phyloP scores from a whole-genome alignment of 495 filamentous ascomycete genomes.

The Elaphomyces granulatus region DNA sequence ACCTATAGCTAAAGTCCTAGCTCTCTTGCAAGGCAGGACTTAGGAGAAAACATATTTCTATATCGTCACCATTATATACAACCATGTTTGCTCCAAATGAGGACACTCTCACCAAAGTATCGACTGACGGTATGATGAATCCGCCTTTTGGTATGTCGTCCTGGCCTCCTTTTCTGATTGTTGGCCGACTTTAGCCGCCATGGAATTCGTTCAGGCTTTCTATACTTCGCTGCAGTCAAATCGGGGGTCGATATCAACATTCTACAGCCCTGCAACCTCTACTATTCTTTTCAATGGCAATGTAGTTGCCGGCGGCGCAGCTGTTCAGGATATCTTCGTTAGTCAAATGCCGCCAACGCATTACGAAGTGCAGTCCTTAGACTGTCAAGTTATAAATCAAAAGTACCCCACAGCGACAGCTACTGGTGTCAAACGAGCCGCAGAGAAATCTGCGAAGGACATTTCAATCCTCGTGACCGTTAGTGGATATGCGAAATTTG shows the following conservation, averaged over 20 bases:
- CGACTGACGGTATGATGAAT: constrained; percentile 37
- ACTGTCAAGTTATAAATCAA: constrained; percentile 61
- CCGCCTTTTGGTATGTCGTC: too few species aligned
- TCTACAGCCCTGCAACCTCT: constrained; percentile 39
- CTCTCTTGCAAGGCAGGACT: too few species aligned
- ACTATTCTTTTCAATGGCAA: constrained; percentile 56
- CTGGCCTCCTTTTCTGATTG: constrained; percentile 4
- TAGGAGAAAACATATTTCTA: too few species aligned
- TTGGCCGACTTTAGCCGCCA: constrained; percentile 30
- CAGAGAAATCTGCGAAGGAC: constrained; percentile 32
- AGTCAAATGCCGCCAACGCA: constrained; percentile 44
- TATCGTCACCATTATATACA: too few species aligned
- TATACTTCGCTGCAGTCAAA: constrained; percentile 41
- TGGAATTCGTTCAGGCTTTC: constrained; percentile 37
- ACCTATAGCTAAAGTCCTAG: too few species aligned
- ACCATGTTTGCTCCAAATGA: constrained; percentile 13
- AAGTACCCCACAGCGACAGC: constrained; percentile 34
- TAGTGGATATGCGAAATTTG: constrained; percentile 51
- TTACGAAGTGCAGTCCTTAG: constrained; percentile 52
- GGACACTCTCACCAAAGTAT: constrained; percentile 33
- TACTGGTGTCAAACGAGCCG: constrained; percentile 20
- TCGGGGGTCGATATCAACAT: constrained; percentile 37
- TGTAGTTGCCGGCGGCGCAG: constrained; percentile 35
- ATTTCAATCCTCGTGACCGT: constrained; percentile 58
- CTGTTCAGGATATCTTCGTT: constrained; percentile 45